Evolutionary conservation across 371 early-diverging fungal species (phyloP), one percentile per base, ranked within the genome.

Genomic region (Cokeromyces recurvatus): DNA sequence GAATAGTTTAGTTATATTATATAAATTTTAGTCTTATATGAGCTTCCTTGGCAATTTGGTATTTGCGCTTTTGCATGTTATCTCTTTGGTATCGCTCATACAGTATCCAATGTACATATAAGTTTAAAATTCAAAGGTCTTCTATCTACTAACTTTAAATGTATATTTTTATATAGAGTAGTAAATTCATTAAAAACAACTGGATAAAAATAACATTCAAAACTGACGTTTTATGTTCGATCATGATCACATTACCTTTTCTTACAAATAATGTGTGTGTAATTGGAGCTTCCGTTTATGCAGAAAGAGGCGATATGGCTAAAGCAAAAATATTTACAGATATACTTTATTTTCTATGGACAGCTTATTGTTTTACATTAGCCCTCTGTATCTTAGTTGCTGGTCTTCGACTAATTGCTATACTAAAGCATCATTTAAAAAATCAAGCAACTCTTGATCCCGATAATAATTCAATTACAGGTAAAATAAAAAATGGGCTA

Each of bases 11-110:
- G 11, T 31, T 23, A 4, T 10, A 21, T 15, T 23, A 7, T 17
- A 6, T 29, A 25, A n/a, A n/a, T n/a, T 24, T 24, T 40, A 65
- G 68, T 71, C 21, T 25, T 67, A 12, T 64, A 64, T 32, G 67
- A 66, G 21, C 32, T 71, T 15, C 65, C 67, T 19, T 71, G 71
- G 71, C 66, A 66, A 46, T 62, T 64, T 46, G 67, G 67, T 25
- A 20, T 66, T 7, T 53, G 50, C 19, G 64, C 65, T 0, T 57
- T 71, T 20, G 29, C 64, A 5, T 57, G 64, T 21, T 71, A 71
- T 38, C 48, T 71, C 0, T 71, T 64, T 62, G 71, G 71, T 19
- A 64, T 71, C 46, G 64, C 65, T 2, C 67, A 64, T 22, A 67
- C 64, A 1, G 61, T 71, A 3, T 55, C 54, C 9, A 58, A 60